phyloP scores from a whole-genome alignment of 2,329 filamentous ascomycete species.

The Chrysosporium keratinophilum region DNA sequence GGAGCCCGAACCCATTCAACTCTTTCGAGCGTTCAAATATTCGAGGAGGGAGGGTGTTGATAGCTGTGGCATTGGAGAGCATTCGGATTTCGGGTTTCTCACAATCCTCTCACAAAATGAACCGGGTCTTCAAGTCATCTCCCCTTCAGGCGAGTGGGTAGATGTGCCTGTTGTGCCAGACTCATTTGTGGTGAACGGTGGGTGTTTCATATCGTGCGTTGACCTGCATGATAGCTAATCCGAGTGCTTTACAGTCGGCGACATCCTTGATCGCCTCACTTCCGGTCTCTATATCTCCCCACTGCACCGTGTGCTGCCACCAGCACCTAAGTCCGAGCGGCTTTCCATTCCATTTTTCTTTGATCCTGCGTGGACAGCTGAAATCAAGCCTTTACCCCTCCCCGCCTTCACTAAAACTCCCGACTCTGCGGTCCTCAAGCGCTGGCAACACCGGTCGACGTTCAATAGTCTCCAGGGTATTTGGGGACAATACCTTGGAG shows the following conservation, averaged over 20 bases:
- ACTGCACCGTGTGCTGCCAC: constrained; percentile 7
- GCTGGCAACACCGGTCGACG: constrained; percentile 9
- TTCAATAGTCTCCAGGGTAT: constrained; percentile 11
- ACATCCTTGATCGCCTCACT: constrained; percentile 10
- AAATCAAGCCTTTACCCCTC: constrained; percentile 5
- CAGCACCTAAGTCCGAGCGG: background rate
- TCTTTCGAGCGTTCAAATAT: constrained; percentile 11
- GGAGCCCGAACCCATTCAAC: constrained; percentile 9
- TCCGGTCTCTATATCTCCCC: constrained; percentile 10
- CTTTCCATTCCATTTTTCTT: constrained; percentile 6
- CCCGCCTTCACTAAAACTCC: background rate
- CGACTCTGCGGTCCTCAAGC: constrained; percentile 5
- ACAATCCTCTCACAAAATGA: constrained; percentile 7
- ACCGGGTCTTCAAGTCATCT: constrained; percentile 2
- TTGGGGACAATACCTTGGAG: constrained; percentile 11
- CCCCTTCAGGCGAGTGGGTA: constrained; percentile 10
- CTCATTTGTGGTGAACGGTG: constrained; percentile 8
- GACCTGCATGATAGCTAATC: background rate
- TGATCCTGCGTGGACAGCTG: constrained; percentile 9
- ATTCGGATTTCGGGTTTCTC: constrained; percentile 11
- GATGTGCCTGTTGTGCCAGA: constrained; percentile 7
- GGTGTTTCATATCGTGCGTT: background rate
- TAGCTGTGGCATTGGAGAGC: constrained; percentile 11
- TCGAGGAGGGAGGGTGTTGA: constrained; percentile 9
- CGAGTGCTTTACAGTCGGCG: constrained; percentile 2